Evolutionary conservation across 2,329 filamentous ascomycete species (phyloP), one percentile per base, ranked within the genome.

Genomic region (Hypoxylon sp.): DNA sequence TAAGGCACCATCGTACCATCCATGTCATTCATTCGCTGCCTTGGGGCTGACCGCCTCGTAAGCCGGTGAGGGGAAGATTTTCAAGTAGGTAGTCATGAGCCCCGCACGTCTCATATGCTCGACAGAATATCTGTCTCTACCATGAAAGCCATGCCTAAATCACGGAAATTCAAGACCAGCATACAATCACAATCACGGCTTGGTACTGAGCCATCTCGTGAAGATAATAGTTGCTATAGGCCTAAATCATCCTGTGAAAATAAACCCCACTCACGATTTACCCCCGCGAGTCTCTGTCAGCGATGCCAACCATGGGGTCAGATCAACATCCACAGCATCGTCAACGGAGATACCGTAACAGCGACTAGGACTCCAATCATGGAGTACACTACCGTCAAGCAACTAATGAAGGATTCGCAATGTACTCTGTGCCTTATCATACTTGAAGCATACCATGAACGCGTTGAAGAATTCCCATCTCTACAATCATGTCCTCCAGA

Each of bases 271-370:
- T 43, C 22, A n/a, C 24, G 19, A 10, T 37, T 51, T 37, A 46
- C 28, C 13, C 15, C 11, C 39, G 7, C 46, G 10, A 15, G 39
- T 13, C 55, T 58, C 13, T 58, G 55, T 19, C 37, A 48, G 47
- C 46, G 47, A 46, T 51, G 47, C 15, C 24, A 44, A 46, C 11
- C 17, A 15, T 59, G 56, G 56, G 39, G 49, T 11, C 41, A 34
- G 19, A 59, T 59, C 28, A 26, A 22, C 17, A 59, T 59, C 22
- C 56, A 59, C 26, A 53, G 39, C 17, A 41, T 59, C 22, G 41
- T 41, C 3, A 26, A 17, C 28, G 17, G 28, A 34, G 13, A 39
- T 11, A 34, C 44, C 5, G 11, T 28, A n/a, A n/a, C n/a, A n/a
- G n/a, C n/a, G 11, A 47, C n/a, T 3, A 41, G 32, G 37, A 17